These are phyloP conservation scores for Vigna nakashimae DNA, from an alignment of 306 rosid genomes.

Conservation along the genomic window DNA sequence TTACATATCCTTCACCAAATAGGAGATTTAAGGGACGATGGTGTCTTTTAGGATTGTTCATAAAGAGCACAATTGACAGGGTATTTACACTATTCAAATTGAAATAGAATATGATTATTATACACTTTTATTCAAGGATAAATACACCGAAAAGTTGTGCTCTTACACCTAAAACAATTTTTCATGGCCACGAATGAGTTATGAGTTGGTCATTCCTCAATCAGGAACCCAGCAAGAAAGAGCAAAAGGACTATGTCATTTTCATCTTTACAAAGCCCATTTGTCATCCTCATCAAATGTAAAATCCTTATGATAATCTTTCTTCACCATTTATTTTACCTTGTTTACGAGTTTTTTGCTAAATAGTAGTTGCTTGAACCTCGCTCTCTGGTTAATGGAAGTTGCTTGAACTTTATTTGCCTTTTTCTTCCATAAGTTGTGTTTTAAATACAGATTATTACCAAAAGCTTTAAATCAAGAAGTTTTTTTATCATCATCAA, in stretches of 20 bases:
- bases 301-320: constrained; percentile 73
- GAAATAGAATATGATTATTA: too few relatives aligned
- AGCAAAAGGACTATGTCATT: constrained; percentile 67
- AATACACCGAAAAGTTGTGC: not conserved
- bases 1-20: too few relatives aligned
- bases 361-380: constrained; percentile 70
- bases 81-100: too few relatives aligned
- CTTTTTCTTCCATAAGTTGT: too few relatives aligned
- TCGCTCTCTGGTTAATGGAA: constrained; percentile 49
- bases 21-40: too few relatives aligned
- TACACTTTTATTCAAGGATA: not conserved
- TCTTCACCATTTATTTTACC: constrained; percentile 62
- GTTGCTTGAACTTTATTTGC: constrained; percentile 77
- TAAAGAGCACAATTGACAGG: too few relatives aligned
- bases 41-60: too few relatives aligned
- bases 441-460: too few relatives aligned
- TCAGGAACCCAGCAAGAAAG: constrained; percentile 73
- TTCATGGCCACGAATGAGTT: not conserved
- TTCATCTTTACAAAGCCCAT: constrained; percentile 89
- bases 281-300: constrained; percentile 63
- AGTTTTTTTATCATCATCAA: too few relatives aligned
- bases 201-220: constrained; percentile 34
- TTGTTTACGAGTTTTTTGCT: constrained; percentile 52
- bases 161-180: not conserved
- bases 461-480: too few relatives aligned